Base-by-base conservation (phyloP, 352 stramenopile species). In the Pythium brassicae region DNA sequence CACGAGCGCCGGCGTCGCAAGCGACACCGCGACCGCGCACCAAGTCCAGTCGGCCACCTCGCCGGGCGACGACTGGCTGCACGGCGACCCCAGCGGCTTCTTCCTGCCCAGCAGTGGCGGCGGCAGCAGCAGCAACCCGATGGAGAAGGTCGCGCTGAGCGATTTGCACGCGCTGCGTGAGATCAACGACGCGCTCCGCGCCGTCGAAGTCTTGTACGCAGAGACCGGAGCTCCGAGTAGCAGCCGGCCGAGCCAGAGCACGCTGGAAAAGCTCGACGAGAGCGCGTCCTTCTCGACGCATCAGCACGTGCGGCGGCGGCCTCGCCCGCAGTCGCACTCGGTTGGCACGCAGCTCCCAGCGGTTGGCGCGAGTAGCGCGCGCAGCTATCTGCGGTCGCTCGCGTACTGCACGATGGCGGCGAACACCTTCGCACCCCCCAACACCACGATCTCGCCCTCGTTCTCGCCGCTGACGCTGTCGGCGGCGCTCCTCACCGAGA, bases 371-470 rank as follows among this genome's bases (percentile, higher is more conserved):
- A 44, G 34, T 0, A 42, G 40, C n/a, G 26, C 56, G 12, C 46
- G 44, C 2, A 59, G 49, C 15, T 78, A 76, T n/a, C 23, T 78
- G 14, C 51, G 62, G 3, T 69, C 69, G n/a, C 54, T 78, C 3
- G 57, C 72, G 45, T 78, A 78, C 55, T 78, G 66, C 52, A 81
- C 69, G 7, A 69, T 76, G 34, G 72, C 57, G 19, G 66, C 67
- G 5, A 72, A 51, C 3, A 54, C 39, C 8, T 53, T 71, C 10
- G 53, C 42, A 44, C 4, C 54, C 1, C 11, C 46, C 0, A 23
- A 15, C 4, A 11, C 27, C 32, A n/a, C 26, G 3, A 25, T 25
- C 19, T 45, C 59, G 8, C 52, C 57, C 17, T 17, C 56, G 22
- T 71, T 77, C 44, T 35, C 76, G 0, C 62, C 51, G 1, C 48